Evolutionary conservation across 768 basidiomycete genomes (phyloP).

Genomic region (Pulveroboletus sp.): DNA sequence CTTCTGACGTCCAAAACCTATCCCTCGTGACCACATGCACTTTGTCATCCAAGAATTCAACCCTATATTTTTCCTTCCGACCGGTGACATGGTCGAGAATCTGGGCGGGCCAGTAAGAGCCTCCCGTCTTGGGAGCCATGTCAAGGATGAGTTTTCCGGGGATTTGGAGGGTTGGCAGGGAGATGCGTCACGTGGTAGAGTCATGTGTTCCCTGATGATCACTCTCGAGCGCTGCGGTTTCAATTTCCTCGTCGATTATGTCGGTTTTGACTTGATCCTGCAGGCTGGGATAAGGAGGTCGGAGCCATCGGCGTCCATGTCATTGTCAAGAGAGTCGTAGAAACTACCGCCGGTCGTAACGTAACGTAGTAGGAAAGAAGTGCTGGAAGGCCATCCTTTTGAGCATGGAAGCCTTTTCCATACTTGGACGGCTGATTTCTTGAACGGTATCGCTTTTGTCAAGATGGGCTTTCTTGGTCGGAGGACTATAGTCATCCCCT

Average conservation of each 20-base stretch:
- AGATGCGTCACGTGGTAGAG: constrained; percentile 26
- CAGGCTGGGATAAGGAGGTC: constrained; percentile 7
- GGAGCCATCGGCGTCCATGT: constrained; percentile 20
- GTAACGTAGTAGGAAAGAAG: constrained; percentile 31
- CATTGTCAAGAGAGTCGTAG: constrained; percentile 26
- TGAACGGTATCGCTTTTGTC: constrained; percentile 30
- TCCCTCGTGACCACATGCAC: constrained; percentile 40
- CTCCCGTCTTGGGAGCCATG: constrained; percentile 27
- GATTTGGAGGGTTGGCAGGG: constrained; percentile 48
- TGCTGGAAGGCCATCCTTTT: constrained; percentile 48
- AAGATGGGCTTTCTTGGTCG: constrained; percentile 44
- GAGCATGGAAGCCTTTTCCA: constrained; percentile 41
- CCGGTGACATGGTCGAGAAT: constrained; percentile 46
- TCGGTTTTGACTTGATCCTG: constrained; percentile 1
- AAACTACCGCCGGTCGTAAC: constrained; percentile 19
- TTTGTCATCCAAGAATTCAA: constrained; percentile 57
- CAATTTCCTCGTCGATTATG: constrained; percentile 12
- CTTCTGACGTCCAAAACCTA: constrained; percentile 54
- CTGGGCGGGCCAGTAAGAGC: constrained; percentile 64
- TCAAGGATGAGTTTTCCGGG: constrained; percentile 69
- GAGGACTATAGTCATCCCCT: constrained; percentile 28
- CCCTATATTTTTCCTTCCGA: constrained; percentile 45
- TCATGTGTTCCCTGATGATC: constrained; percentile 14
- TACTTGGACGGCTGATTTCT: constrained; percentile 43
- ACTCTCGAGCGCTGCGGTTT: constrained; percentile 17